Percentiles rank a stretch among this genome's conserved stretches.
These are phyloP conservation scores for Mrakia frigida DNA, from an alignment of 768 basidiomycete species.

Conservation along the genomic window DNA sequence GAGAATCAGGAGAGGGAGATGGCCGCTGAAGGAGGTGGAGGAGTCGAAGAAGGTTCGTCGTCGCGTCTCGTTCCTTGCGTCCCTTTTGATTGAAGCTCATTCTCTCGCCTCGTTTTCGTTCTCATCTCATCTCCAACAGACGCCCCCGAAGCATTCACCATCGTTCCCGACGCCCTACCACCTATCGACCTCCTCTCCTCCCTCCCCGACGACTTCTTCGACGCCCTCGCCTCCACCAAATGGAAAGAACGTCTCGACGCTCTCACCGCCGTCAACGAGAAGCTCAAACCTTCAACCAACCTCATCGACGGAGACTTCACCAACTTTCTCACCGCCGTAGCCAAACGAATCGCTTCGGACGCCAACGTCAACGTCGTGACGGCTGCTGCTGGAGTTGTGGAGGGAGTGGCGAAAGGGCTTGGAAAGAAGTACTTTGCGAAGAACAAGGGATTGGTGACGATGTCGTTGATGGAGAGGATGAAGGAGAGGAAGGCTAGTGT, in stretches of 20 bases:
- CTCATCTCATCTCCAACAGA: conserved; percentile 28
- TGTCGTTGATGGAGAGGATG: conserved; percentile 74
- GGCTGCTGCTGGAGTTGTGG: conserved; percentile 75
- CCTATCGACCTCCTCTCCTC: conserved; percentile 70
- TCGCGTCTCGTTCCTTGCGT: background rate
- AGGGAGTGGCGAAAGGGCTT: conserved; percentile 77
- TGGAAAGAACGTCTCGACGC: conserved; percentile 95
- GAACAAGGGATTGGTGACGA: conserved; percentile 65
- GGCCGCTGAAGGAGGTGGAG: conserved; percentile 34
- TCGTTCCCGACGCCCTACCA: conserved; percentile 52
- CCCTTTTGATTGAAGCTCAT: background rate
- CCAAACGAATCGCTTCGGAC: conserved; percentile 74
- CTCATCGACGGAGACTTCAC: conserved; percentile 76
- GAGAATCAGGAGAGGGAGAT: conserved; percentile 48
- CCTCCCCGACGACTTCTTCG: conserved; percentile 68
- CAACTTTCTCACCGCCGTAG: conserved; percentile 70
- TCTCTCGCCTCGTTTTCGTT: background rate
- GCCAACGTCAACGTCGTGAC: conserved; percentile 95
- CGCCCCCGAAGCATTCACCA: conserved; percentile 47
- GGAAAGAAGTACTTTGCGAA: conserved; percentile 66
- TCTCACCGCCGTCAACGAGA: conserved; percentile 69
- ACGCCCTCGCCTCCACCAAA: conserved; percentile 76
- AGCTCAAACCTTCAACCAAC: conserved; percentile 64
- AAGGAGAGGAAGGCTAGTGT: conserved; percentile 92
- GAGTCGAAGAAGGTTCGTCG: conserved; percentile 42